Evolutionary conservation across 306 rosid genomes (phyloP), one percentile per base, ranked within the genome.

Genomic region (Leucaena leucocephala): DNA sequence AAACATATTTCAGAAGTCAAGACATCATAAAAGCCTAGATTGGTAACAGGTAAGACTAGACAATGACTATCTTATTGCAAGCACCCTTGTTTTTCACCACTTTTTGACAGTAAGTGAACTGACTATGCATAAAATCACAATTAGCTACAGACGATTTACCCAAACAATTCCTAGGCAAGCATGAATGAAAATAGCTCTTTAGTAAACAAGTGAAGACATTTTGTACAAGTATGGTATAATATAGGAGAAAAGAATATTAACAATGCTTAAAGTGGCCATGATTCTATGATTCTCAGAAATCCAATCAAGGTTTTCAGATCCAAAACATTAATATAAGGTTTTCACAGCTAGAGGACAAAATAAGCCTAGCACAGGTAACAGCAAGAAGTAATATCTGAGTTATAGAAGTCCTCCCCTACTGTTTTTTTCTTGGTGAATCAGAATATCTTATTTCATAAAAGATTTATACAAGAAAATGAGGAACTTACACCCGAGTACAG

Each of bases 371-470:
- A 5, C 63, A 57, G 13, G 14, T 7, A 57, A 21, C 62, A 55
- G 19, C 35, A 57, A 17, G 4, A 39, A 65, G 33, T 65, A 39
- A 67, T 7, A 66, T 17, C 27, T 3, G 13, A 39, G 70, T 19
- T 6, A 65, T 65, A 6, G 13, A 40, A 39, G 59, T 17, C n/a
- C 71, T 39, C 71, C 42, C 6, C 14, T 39, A 39, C 48, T 48
- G n/a, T 14, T 14, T 8, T 8, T 66, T n/a, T 66, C 33, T 17
- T 0, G 49, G 12, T n/a, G 16, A 67, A 38, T 39, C 50, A 39
- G 49, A 44, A 67, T 39, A 40, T 67, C 40, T 67, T 12, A n/a
- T 40, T 68, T 68, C 36, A 5, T 68, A n/a, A 68, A 68, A n/a
- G 45, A 5, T 42, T 19, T 45, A 43, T 43, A 19, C 72, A 19